phyloP scores from a whole-genome alignment of 306 rosid genomes.

The Lablab purpureus region DNA sequence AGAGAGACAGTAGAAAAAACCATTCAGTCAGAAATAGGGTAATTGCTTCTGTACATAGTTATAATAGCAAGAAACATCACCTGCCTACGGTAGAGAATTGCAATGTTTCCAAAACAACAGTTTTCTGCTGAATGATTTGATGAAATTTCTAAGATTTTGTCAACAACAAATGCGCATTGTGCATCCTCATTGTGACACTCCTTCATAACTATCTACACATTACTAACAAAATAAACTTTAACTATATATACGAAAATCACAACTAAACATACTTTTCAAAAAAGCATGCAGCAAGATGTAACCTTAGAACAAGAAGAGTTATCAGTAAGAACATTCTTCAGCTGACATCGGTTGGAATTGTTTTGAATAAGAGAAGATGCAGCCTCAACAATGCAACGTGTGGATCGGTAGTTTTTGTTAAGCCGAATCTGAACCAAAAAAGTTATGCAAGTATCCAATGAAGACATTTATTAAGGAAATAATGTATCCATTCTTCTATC shows the following conservation, averaged over 20 bases:
- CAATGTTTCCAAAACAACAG: slow-evolving; percentile 73
- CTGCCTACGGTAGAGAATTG: slow-evolving; percentile 98
- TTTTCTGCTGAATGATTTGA: slow-evolving; percentile 59
- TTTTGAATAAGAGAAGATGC: slow-evolving; percentile 87
- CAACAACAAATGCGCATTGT: slow-evolving; percentile 88
- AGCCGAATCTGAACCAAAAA: slow-evolving; percentile 74
- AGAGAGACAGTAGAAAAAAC: slow-evolving; percentile 30
- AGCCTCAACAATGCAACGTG: slow-evolving; percentile 90
- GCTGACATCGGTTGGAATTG: slow-evolving; percentile 73
- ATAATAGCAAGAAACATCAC: slow-evolving; percentile 58
- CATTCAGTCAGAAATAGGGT: slow-evolving; percentile 20
- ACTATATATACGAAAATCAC: slow-evolving; percentile 36
- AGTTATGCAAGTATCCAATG: slow-evolving; percentile 32
- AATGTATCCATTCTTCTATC: neutral
- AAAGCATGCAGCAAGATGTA: slow-evolving; percentile 37
- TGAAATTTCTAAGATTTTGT: slow-evolving; percentile 78
- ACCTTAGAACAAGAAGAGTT: slow-evolving; percentile 89
- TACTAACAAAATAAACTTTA: slow-evolving; percentile 35
- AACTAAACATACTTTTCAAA: slow-evolving; percentile 24
- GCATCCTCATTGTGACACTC: slow-evolving; percentile 91
- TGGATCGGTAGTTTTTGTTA: slow-evolving; percentile 92
- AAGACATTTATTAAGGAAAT: slow-evolving; percentile 20
- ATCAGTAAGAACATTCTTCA: slow-evolving; percentile 81
- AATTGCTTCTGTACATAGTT: slow-evolving; percentile 21
- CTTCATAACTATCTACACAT: slow-evolving; percentile 70